phyloP scores from a whole-genome alignment of 768 basidiomycete species.

The Pleurotus tuber-regium region DNA sequence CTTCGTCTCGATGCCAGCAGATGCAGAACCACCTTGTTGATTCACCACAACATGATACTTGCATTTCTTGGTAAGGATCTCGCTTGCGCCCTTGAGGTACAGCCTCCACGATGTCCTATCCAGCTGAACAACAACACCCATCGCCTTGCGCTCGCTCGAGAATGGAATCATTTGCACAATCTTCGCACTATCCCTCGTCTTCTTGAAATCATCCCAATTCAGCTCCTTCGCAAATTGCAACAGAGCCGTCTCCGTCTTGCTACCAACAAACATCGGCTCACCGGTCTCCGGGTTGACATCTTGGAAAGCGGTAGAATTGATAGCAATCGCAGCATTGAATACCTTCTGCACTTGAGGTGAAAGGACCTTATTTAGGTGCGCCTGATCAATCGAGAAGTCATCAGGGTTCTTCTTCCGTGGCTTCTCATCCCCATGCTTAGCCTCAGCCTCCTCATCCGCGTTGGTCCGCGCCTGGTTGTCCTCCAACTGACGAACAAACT shows the following conservation, averaged over 20 bases:
- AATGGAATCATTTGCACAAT: slow-evolving; percentile 78
- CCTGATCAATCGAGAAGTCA: slow-evolving; percentile 89
- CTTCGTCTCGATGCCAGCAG: slow-evolving; percentile 46
- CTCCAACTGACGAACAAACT: slow-evolving; percentile 78
- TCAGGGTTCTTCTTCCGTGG: slow-evolving; percentile 42
- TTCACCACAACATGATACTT: slow-evolving; percentile 69
- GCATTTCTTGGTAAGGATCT: slow-evolving; percentile 84
- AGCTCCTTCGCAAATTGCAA: slow-evolving; percentile 65
- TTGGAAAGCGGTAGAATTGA: slow-evolving; percentile 36
- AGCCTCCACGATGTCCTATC: slow-evolving; percentile 56
- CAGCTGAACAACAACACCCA: slow-evolving; percentile 80
- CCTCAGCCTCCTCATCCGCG: slow-evolving; percentile 41
- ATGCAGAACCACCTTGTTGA: slow-evolving; percentile 24
- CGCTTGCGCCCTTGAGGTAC: slow-evolving; percentile 91
- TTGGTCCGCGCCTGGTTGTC: slow-evolving; percentile 13
- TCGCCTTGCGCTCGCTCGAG: slow-evolving; percentile 78
- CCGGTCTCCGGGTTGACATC: slow-evolving; percentile 52
- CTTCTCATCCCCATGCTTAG: slow-evolving; percentile 20
- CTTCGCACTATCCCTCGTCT: slow-evolving; percentile 44
- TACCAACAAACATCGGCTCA: slow-evolving; percentile 57
- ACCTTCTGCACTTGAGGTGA: slow-evolving; percentile 23
- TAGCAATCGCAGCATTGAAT: slow-evolving; percentile 11
- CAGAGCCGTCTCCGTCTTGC: slow-evolving; percentile 80
- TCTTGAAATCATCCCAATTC: slow-evolving; percentile 61
- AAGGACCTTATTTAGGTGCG: slow-evolving; percentile 62